Conservation (phyloP, 129 eudicot genomes). For the Saussurea involucrata region DNA sequence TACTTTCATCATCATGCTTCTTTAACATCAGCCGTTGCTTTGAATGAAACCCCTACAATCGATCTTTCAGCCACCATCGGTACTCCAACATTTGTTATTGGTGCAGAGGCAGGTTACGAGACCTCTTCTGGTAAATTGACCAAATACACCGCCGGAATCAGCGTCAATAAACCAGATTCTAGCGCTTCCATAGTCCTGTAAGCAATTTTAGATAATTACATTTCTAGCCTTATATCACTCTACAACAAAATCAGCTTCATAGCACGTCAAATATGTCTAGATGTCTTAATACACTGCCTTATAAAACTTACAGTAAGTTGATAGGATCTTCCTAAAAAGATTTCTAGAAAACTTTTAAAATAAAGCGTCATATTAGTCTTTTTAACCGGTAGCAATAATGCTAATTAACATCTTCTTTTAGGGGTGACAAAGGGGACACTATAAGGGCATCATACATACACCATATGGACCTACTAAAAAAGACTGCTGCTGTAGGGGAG, state of each 20-base stretch:
- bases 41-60: constrained; percentile 59
- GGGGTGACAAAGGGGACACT: constrained; percentile 92
- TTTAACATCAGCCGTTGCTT: constrained; percentile 50
- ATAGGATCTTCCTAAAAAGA: neutral
- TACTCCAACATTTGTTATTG: constrained; percentile 76
- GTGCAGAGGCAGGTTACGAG: constrained; percentile 84
- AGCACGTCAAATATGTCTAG: neutral
- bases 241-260: neutral
- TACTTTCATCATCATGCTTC: constrained; percentile 83
- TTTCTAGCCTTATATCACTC: neutral
- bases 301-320: neutral
- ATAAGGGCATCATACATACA: constrained; percentile 78
- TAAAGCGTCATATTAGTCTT: neutral
- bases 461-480: constrained; percentile 56
- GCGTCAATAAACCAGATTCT: constrained; percentile 74
- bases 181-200: constrained; percentile 73
- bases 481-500: constrained; percentile 78
- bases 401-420: constrained; percentile 8
- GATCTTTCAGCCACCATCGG: constrained; percentile 76
- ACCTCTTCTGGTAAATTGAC: constrained; percentile 63
- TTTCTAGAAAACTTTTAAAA: neutral
- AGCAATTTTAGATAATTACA: constrained; percentile 20
- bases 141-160: constrained; percentile 74
- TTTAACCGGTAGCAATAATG: neutral
- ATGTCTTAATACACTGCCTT: neutral